Percentiles rank a stretch among this genome's conserved stretches.
Evolutionary conservation across 2,329 filamentous ascomycete species (phyloP).

Genomic region (Colletotrichum orchidophilum): DNA sequence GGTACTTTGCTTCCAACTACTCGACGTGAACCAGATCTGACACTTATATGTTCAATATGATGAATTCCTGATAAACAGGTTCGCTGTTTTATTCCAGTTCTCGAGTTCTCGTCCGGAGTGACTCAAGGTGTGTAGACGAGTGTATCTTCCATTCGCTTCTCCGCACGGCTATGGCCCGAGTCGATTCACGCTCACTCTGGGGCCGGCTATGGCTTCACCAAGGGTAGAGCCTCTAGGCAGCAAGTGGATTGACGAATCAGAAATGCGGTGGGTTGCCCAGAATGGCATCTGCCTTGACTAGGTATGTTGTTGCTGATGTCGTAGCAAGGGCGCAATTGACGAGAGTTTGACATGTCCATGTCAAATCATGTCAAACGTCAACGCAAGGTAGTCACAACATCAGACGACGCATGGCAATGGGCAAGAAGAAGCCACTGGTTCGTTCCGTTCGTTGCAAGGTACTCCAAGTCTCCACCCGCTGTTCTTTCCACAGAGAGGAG

Average conservation of each 20-base stretch:
- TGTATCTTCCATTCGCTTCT: conserved; percentile 5
- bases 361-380: neutral
- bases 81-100: neutral
- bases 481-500: neutral
- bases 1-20: neutral
- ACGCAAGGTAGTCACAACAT: neutral
- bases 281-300: neutral
- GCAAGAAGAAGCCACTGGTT: neutral
- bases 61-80: neutral
- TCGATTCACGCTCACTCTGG: neutral
- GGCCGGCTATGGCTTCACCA: conserved; percentile 7
- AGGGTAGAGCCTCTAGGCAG: conserved; percentile 9
- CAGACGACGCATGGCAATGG: neutral
- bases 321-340: conserved; percentile 4
- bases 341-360: neutral
- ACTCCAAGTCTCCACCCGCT: neutral
- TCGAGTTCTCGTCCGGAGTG: neutral
- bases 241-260: neutral
- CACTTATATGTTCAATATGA: neutral
- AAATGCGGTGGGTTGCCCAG: neutral
- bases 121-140: conserved; percentile 1
- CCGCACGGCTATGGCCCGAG: neutral
- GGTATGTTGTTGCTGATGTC: conserved; percentile 12
- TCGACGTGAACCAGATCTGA: no score
- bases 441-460: neutral